Percentiles rank a stretch among this genome's conserved stretches.
phyloP scores from a whole-genome alignment of 805 yeast genomes.

The Hanseniaspora singularis region DNA sequence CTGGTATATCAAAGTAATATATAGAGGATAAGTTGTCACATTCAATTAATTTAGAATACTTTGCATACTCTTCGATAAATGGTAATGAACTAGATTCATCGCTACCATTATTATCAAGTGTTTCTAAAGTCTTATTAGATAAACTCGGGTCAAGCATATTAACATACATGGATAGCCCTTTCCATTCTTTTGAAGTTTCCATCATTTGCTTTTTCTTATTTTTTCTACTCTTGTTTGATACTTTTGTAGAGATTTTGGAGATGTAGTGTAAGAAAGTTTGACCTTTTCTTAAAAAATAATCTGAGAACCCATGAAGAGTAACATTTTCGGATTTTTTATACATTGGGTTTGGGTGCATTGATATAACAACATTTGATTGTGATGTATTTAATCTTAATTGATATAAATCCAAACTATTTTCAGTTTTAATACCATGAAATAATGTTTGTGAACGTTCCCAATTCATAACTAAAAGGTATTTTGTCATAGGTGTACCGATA shows the following conservation, averaged over 20 bases:
- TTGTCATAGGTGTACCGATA: conserved; percentile 68
- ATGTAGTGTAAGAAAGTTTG: background rate
- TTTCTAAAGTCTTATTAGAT: background rate
- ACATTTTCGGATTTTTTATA: conserved; percentile 30
- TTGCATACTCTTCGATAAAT: conserved; percentile 58
- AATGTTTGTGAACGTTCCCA: conserved; percentile 43
- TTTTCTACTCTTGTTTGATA: conserved; percentile 14
- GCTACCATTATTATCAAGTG: conserved; percentile 25
- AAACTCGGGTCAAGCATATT: conserved; percentile 19
- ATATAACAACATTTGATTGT: conserved; percentile 43
- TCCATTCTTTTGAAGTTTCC: conserved; percentile 42
- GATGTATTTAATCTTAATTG: conserved; percentile 36
- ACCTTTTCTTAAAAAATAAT: conserved; percentile 18
- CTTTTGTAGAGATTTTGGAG: background rate
- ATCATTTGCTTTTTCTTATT: conserved; percentile 17
- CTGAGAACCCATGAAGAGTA: conserved; percentile 18
- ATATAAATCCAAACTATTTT: conserved; percentile 46
- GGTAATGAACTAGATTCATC: background rate
- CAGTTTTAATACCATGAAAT: conserved; percentile 42
- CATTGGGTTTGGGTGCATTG: conserved; percentile 60
- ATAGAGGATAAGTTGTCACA: conserved; percentile 43
- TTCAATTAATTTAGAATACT: conserved; percentile 55
- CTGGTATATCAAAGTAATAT: conserved; percentile 65
- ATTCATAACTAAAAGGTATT: conserved; percentile 55
- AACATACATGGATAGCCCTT: conserved; percentile 64